These are phyloP conservation scores for Breviolum minutum DNA, from an alignment of 73 alveolate genomes.

Conservation along the genomic window DNA sequence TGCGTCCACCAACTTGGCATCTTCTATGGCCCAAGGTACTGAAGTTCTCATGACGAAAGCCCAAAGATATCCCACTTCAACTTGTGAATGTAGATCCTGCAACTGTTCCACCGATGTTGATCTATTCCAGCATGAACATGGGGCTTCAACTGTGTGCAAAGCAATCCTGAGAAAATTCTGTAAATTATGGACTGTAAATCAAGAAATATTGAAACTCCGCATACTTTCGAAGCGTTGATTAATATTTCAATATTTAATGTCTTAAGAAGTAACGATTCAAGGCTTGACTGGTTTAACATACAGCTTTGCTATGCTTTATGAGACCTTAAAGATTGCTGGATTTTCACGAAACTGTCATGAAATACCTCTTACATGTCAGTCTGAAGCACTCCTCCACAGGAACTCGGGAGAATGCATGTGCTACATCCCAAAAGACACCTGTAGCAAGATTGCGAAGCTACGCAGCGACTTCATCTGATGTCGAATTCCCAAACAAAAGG, in stretches of 20 bases:
- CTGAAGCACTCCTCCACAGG: slow-evolving; percentile 38
- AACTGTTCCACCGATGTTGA: background rate
- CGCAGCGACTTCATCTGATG: too few relatives aligned
- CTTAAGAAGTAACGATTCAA: background rate
- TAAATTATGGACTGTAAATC: too few relatives aligned
- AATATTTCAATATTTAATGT: too few relatives aligned
- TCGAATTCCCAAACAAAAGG: too few relatives aligned
- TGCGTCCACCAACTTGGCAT: background rate
- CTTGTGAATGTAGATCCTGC: background rate
- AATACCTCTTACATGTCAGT: too few relatives aligned
- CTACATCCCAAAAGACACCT: slow-evolving; percentile 94
- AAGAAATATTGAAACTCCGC: too few relatives aligned
- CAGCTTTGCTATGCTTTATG: background rate
- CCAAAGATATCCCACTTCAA: slow-evolving; percentile 87
- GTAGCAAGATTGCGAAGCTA: too few relatives aligned
- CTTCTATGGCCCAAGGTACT: background rate
- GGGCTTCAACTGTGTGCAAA: background rate
- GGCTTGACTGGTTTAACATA: background rate
- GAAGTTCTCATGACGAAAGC: slow-evolving; percentile 83
- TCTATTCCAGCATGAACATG: background rate
- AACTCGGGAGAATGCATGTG: slow-evolving; percentile 62
- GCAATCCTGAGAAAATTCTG: background rate
- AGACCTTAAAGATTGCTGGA: background rate
- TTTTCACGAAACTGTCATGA: too few relatives aligned
- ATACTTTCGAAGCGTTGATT: too few relatives aligned